Conservation (phyloP, 2,329 filamentous ascomycete species). For the Huntiella abstrusa region DNA sequence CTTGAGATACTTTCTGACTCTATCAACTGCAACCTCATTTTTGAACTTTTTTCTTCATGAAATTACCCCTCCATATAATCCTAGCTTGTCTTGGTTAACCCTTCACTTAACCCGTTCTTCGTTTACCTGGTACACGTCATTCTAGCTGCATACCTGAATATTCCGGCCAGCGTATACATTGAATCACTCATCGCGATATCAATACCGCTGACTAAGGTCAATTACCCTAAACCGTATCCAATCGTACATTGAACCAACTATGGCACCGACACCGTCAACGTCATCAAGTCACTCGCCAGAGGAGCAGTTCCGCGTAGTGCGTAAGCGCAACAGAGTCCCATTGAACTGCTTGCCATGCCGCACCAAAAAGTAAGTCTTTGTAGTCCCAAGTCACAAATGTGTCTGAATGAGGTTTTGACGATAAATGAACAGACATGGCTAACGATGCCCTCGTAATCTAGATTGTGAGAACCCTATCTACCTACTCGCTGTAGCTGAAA, state of each 20-base stretch:
- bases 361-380: conserved; percentile 57
- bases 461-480: conserved; percentile 9
- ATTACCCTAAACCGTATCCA: not conserved
- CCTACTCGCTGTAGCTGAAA: not conserved
- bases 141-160: no score
- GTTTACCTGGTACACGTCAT: no score
- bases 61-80: no score
- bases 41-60: no score
- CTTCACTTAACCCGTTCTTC: no score
- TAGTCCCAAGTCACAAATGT: no score
- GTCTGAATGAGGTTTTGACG: conserved; percentile 16
- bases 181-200: no score
- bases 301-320: conserved; percentile 68
- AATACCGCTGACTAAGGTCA: no score
- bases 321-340: conserved; percentile 80
- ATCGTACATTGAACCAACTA: conserved; percentile 19
- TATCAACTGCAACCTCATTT: no score
- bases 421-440: conserved; percentile 16
- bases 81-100: no score
- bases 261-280: conserved; percentile 64
- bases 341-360: conserved; percentile 83
- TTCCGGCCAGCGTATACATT: no score
- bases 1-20: no score
- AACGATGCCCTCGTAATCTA: not conserved
- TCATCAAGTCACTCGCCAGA: conserved; percentile 63